Evolutionary conservation across 441 rosid genomes (phyloP), one percentile per base, ranked within the genome.

Genomic region (Hura crepitans): DNA sequence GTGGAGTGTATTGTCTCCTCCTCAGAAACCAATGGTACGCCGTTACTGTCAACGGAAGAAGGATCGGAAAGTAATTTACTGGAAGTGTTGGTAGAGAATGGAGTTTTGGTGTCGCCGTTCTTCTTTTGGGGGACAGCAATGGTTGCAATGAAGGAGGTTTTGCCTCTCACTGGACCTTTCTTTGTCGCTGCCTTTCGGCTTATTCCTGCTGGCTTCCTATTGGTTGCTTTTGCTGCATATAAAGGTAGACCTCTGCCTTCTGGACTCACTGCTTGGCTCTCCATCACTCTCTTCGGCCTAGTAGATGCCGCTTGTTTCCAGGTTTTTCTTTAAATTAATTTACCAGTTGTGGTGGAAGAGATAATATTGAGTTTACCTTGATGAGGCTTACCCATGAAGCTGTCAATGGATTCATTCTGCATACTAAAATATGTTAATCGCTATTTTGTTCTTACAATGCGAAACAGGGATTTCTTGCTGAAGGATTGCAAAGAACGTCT

Each of bases 71-170:
- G 66, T n/a, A 53, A 56, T 66, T 54, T 58, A 50, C 20, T 69
- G 47, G 70, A 58, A n/a, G 70, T 37, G 62, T 33, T 74, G 63
- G 64, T 66, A 58, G 78, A 70, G 68, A 68, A 57, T 31, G 80
- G 46, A 30, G 81, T 91, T 69, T 69, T 91, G 87, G 81, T 93
- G n/a, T 89, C 89, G 12, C 97, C 98, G 0, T 93, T 89, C 83
- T 91, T 91, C 87, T 93, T 89, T 58, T 83, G 97, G 98, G 97
- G 98, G 18, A 89, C 96, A 14, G 89, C 95, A 1, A 93, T 91
- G 98, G 98, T 91, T 75, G 97, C 98, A 12, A 93, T 91, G 98
- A 93, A 93, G 77, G 90, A 89, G 83, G 92, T 93, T n/a, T 84
- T 91, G 77, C 98, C 98, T 25, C 80, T 86, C 66, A 77, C 84